Evolutionary conservation across 306 rosid genomes (phyloP).

Genomic region (Lathyrus oleraceus): DNA sequence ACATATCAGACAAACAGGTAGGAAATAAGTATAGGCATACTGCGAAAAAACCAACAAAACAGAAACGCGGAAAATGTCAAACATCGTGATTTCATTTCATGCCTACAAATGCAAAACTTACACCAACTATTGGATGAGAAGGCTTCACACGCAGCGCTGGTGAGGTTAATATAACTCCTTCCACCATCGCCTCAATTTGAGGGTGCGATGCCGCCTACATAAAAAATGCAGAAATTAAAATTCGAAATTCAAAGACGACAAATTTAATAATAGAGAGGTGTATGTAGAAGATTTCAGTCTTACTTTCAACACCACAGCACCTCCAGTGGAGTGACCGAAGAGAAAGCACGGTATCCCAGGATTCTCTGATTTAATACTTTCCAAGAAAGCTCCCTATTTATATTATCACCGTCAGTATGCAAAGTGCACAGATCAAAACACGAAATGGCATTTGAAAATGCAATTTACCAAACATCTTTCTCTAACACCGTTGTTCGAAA

Average conservation of each 20-base stretch:
- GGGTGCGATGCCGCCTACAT: conserved; percentile 66
- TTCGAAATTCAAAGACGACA: neutral
- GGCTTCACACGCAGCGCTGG: conserved; percentile 98
- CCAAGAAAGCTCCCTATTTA: conserved; percentile 83
- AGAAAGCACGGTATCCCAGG: conserved; percentile 95
- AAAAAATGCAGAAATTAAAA: conserved; percentile 25
- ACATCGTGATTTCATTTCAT: neutral
- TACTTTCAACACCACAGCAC: conserved; percentile 94
- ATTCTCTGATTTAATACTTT: conserved; percentile 78
- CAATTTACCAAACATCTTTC: neutral
- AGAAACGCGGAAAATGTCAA: neutral
- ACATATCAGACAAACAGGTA: neutral
- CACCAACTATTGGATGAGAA: conserved; percentile 91
- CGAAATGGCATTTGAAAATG: conserved; percentile 10
- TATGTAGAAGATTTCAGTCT: conserved; percentile 25
- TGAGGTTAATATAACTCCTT: conserved; percentile 89
- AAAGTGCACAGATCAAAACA: conserved; percentile 14
- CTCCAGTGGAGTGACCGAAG: conserved; percentile 99
- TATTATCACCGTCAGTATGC: conserved; percentile 7
- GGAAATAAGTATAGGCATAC: neutral
- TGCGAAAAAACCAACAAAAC: no score
- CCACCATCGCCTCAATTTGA: conserved; percentile 65
- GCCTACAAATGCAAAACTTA: conserved; percentile 42
- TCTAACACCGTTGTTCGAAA: neutral
- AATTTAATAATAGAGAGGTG: conserved; percentile 4